These are phyloP conservation scores for Solanum pinnatisectum DNA, from an alignment of 257 asterid species.

Conservation along the genomic window DNA sequence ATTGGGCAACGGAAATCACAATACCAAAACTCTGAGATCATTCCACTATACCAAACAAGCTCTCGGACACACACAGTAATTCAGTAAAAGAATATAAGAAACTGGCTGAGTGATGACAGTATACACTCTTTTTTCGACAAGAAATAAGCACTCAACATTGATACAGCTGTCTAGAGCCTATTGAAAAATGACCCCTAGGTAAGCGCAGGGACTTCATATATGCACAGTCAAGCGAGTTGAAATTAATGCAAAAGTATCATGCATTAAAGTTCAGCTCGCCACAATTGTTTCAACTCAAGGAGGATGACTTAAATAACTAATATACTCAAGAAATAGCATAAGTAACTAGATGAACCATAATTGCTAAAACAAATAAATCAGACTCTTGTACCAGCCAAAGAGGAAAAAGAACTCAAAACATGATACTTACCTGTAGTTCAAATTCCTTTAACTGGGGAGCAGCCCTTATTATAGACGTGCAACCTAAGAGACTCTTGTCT, in stretches of 20 bases:
- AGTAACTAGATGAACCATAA: not conserved
- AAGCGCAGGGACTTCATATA: not conserved
- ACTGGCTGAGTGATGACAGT: not conserved
- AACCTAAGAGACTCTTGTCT: constrained; percentile 44
- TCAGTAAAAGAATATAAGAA: not conserved
- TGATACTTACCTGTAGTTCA: constrained; percentile 33
- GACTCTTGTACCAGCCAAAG: not conserved
- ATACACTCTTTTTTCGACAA: not conserved
- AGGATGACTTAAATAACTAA: not conserved
- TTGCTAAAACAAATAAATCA: not conserved
- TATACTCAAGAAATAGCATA: not conserved
- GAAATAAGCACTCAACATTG: not conserved
- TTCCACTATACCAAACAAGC: not conserved
- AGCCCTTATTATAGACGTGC: constrained; percentile 24
- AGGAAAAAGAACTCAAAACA: not conserved
- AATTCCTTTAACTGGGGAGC: constrained; percentile 42
- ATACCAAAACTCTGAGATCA: not conserved
- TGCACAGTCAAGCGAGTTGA: not conserved
- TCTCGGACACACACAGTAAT: not conserved
- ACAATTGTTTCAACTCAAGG: not conserved
- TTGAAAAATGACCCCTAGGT: not conserved
- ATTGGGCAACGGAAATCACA: not conserved
- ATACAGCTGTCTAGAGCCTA: not conserved
- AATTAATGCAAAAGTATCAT: not conserved
- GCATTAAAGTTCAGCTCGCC: not conserved